A percentile compares a stretch with the other conserved stretches of the same genome.
These are phyloP conservation scores for Candida ulmi DNA, from an alignment of 805 yeast genomes.

Conservation along the genomic window DNA sequence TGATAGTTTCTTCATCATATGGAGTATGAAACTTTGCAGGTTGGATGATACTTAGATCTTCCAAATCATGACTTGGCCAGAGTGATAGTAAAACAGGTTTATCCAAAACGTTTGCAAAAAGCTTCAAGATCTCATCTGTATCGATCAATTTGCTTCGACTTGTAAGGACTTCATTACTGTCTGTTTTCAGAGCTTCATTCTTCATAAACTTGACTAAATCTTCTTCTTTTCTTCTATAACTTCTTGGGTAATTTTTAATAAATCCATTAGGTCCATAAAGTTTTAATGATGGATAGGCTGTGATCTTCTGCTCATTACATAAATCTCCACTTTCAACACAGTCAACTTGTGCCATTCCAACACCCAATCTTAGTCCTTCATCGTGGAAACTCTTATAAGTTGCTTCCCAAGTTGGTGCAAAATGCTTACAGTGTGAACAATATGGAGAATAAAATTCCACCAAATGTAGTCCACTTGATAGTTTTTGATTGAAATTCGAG, in stretches of 20 bases:
- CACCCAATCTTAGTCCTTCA: conserved; percentile 38
- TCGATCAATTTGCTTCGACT: conserved; percentile 21
- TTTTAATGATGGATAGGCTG: conserved; percentile 64
- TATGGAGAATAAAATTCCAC: conserved; percentile 90
- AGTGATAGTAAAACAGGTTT: conserved; percentile 56
- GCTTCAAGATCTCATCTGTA: conserved; percentile 36
- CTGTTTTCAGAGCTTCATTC: conserved; percentile 40
- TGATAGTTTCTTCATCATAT: conserved; percentile 44
- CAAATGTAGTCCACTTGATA: conserved; percentile 56
- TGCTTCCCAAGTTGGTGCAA: conserved; percentile 81
- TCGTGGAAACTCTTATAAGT: conserved; percentile 46
- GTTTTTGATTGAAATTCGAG: conserved; percentile 42
- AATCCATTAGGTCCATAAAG: conserved; percentile 58
- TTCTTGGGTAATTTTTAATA: conserved; percentile 42
- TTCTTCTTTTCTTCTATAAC: conserved; percentile 40
- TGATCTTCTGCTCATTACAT: conserved; percentile 61
- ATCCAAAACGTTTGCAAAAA: conserved; percentile 36
- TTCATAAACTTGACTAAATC: conserved; percentile 48
- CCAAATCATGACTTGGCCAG: conserved; percentile 52
- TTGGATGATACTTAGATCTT: conserved; percentile 25
- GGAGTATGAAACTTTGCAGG: conserved; percentile 33
- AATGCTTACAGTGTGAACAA: conserved; percentile 72
- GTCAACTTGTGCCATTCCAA: conserved; percentile 71
- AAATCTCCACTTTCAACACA: conserved; percentile 85
- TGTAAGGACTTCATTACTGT: not conserved